A percentile compares a stretch with the other conserved stretches of the same genome.
Conservation (phyloP, 2,329 filamentous ascomycete genomes). For the Corinectria fuckeliana region DNA sequence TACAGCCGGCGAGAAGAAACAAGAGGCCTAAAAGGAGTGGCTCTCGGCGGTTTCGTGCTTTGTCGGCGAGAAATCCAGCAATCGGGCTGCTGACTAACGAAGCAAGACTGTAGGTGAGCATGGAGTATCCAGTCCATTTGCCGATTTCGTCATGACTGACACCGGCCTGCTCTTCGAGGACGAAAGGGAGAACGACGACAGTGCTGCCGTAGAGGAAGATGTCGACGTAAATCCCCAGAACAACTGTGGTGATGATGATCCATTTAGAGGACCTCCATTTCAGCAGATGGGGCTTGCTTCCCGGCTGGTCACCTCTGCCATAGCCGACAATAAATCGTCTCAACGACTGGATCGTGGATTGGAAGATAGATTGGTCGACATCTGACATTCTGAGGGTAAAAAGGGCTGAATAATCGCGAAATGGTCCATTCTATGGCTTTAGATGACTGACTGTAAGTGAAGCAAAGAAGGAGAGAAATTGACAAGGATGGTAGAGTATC, state of each 20-base stretch:
- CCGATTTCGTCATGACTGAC: background rate
- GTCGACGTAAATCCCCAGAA: constrained; percentile 22
- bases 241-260: constrained; percentile 20
- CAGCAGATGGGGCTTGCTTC: background rate
- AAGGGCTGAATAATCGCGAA: background rate
- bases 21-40: constrained; percentile 14
- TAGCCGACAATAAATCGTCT: constrained; percentile 10
- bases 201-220: constrained; percentile 25
- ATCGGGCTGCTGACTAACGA: constrained; percentile 14
- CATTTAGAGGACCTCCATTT: constrained; percentile 4
- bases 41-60: constrained; percentile 8
- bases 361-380: background rate
- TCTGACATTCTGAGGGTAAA: background rate
- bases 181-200: constrained; percentile 22
- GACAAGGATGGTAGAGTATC: background rate
- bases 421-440: background rate
- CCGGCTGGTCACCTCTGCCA: background rate
- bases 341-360: background rate
- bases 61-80: constrained; percentile 18
- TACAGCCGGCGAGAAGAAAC: constrained; percentile 11
- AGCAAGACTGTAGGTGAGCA: constrained; percentile 19
- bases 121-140: constrained; percentile 12
- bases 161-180: constrained; percentile 13
- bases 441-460: background rate
- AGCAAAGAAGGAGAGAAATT: background rate